Evolutionary conservation across 768 basidiomycete genomes (phyloP), one percentile per base, ranked within the genome.

Genomic region (Coprinellus micaceus): DNA sequence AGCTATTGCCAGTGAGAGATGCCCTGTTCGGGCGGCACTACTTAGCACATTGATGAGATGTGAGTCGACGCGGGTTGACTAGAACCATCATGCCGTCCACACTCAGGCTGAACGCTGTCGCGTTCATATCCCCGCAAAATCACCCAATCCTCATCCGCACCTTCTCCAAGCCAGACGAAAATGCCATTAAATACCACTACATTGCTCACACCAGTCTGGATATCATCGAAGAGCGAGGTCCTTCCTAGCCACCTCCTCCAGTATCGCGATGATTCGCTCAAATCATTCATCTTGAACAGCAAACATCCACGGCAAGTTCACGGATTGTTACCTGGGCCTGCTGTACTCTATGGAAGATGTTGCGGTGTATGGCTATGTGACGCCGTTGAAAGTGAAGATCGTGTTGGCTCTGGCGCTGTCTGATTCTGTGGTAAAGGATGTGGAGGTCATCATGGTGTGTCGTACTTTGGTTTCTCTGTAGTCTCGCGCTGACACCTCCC

Each of bases 271-370:
- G n/a, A n/a, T n/a, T n/a, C n/a, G 41, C 44, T 52, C 39, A 50
- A 53, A 17, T 17, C 33, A 7, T 44, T 48, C 33, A 33, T 28
- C 43, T 52, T 50, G 50, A 44, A 53, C 60, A 79, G 79, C 78
- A 41, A 70, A 65, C 66, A 74, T 78, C 58, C 79, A 78, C 17
- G 76, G 76, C 26, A 92, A 91, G 69, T 73, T 81, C 3, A 76
- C 75, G 4, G 92, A 95, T 30, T 86, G 88, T 66, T 96, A 94
- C 66, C 79, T 94, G 36, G 93, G 92, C 4, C 75, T 95, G 54
- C 71, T 96, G 24, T 93, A 91, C 68, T 81, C 87, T n/a, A 88
- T 95, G 79, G 94, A 96, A 71, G 93, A 95, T 62, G 88, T 91
- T 49, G 92, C 91, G 2, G 90, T 93, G 37, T 95, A 95, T 69